A percentile compares a stretch with the other conserved stretches of the same genome.
phyloP scores from a whole-genome alignment of 352 stramenopile species.

The Globisporangium heterothallicum region DNA sequence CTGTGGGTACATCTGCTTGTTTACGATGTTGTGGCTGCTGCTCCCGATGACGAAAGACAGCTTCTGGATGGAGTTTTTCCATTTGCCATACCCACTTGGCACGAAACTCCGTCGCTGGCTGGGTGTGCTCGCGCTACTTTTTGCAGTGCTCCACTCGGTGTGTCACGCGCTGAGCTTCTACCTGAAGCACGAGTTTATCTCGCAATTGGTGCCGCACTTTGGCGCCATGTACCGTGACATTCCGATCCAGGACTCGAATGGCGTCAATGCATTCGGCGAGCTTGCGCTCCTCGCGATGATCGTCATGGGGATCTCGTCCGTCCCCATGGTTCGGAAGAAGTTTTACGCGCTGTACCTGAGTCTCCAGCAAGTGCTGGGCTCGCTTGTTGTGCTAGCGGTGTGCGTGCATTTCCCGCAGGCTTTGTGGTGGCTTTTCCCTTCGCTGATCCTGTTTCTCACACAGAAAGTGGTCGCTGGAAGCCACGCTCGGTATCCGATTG shows the following conservation, averaged over 20 bases:
- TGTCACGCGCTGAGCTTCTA: slow-evolving; percentile 20
- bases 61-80: slow-evolving; percentile 23
- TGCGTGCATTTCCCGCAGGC: slow-evolving; percentile 21
- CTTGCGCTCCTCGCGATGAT: slow-evolving; percentile 21
- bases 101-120: slow-evolving; percentile 29
- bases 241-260: slow-evolving; percentile 8
- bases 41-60: slow-evolving; percentile 13
- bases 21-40: slow-evolving; percentile 21
- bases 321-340: slow-evolving; percentile 13
- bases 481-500: slow-evolving; percentile 18
- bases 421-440: slow-evolving; percentile 23
- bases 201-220: slow-evolving; percentile 21
- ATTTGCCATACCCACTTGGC: slow-evolving; percentile 10
- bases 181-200: slow-evolving; percentile 7
- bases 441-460: slow-evolving; percentile 20
- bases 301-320: slow-evolving; percentile 15
- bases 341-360: slow-evolving; percentile 20
- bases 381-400: slow-evolving; percentile 12
- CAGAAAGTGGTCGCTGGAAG: slow-evolving; percentile 9
- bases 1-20: slow-evolving; percentile 24
- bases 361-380: slow-evolving; percentile 1
- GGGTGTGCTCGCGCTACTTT: slow-evolving; percentile 6
- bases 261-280: slow-evolving; percentile 20
- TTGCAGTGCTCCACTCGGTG: slow-evolving; percentile 16
- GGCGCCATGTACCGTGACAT: slow-evolving; percentile 16